Base-by-base conservation (phyloP, 768 basidiomycete genomes). In the Tulasnella sp. region DNA sequence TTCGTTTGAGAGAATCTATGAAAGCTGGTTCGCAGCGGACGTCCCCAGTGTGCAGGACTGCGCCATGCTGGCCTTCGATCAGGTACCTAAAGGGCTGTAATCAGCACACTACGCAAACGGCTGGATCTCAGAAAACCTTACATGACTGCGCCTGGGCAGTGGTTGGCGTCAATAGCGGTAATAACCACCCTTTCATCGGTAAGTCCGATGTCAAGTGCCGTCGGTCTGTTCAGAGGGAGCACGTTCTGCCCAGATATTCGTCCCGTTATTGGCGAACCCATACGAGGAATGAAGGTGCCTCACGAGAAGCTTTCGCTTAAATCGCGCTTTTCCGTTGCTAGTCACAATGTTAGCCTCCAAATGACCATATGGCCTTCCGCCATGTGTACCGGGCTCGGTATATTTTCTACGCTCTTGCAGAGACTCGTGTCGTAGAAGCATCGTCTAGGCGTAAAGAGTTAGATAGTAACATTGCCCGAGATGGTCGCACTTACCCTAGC, bases 81-180 rank as follows among this genome's bases (percentile, higher is more conserved):
- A 96, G 88, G 83, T 93, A 97, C 93, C 96, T 97, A 81, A 3
- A 38, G 8, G 27, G n/a, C 62, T 14, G n/a, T 27, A 5, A 14
- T 68, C 62, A 68, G 62, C 80, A 81, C 82, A 48, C 6, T 42
- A 14, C 31, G 62, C 62, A 34, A n/a, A 68, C 6, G 34, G 1
- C 62, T 2, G 27, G 62, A 10, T 8, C 2, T 18, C 62, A 68
- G 27, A 27, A 58, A 34, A 12, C 85, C 91, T 38, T 83, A 96
- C 96, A 98, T 97, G 58, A 95, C 92, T 0, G 96, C 92, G 0
- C 97, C 97, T 16, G 95, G 97, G 84, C 96, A 98, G 84, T 98
- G 97, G 83, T 98, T 98, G 0, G 97, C 97, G 83, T 97, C 94
- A 10, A 98, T 85, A 14, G 93, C 88, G 0, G 95, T 97, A 79